Conservation (phyloP, 345 rosid species). For the Trapa bicornis region DNA sequence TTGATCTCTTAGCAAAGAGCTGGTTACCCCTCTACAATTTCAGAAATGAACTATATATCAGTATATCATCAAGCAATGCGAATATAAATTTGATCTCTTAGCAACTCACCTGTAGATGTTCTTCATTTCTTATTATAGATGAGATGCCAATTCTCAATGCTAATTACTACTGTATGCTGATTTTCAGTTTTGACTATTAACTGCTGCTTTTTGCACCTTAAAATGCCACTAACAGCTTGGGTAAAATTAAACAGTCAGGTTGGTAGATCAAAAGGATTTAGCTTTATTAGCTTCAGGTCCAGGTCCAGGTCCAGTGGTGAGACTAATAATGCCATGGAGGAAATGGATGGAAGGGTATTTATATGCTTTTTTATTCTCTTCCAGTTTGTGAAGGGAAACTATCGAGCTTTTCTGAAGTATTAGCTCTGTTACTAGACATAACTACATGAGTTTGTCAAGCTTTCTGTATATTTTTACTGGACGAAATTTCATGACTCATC, state of each 20-base stretch:
- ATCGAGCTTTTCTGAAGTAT: not conserved
- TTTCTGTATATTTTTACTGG: too few species aligned
- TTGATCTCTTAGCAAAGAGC: too few species aligned
- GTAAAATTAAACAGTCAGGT: slow-evolving; percentile 72
- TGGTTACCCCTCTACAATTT: too few species aligned
- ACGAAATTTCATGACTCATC: too few species aligned
- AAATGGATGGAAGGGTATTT: slow-evolving; percentile 74
- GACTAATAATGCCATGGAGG: slow-evolving; percentile 71
- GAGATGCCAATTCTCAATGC: not conserved
- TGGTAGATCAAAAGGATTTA: slow-evolving; percentile 87
- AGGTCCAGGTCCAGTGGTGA: slow-evolving; percentile 26
- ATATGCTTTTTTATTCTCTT: not conserved
- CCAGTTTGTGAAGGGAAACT: not conserved
- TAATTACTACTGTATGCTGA: not conserved
- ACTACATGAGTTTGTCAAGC: not conserved
- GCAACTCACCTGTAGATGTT: not conserved
- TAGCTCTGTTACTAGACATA: not conserved
- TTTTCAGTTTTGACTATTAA: not conserved
- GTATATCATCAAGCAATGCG: too few species aligned
- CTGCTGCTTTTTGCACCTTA: too few species aligned
- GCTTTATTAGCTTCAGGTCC: slow-evolving; percentile 45
- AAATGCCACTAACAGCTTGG: slow-evolving; percentile 32
- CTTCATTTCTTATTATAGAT: too few species aligned
- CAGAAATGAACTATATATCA: too few species aligned
- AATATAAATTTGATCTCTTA: too few species aligned